Evolutionary conservation across 1,284 basidiomycete genomes (phyloP), one percentile per base, ranked within the genome.

Genomic region (Rhodotorula sp.): DNA sequence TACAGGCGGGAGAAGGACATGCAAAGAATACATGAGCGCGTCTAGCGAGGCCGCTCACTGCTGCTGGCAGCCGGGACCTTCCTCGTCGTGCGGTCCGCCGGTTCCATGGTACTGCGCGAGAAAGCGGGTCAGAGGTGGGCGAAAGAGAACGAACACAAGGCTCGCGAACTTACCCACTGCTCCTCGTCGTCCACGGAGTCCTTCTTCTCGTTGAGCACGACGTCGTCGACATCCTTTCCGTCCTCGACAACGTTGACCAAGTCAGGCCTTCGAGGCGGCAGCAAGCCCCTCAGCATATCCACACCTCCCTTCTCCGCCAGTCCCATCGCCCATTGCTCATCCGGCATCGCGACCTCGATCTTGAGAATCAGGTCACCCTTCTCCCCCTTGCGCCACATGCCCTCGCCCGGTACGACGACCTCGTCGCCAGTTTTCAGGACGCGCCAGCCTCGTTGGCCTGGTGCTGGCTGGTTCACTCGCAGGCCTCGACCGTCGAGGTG

Each of bases 401-500:
- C 93, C 80, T 95, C 92, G 9, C 88, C 88, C 8, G 86, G 84
- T 47, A 95, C 79, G 27, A 89, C 83, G 70, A 93, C 89, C 32
- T 87, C 86, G 70, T 90, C 87, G 22, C 87, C 86, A 15, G 88
- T 85, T 72, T 87, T 86, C 77, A 94, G 86, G 48, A 93, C 86
- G 79, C 90, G 90, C 53, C 89, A 87, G 4, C 86, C 83, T 3
- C 47, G 49, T 32, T 70, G n/a, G 19, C 77, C 68, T 2, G 77
- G 77, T 5, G 63, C 29, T 15, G 88, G 88, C 71, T 86, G 89
- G 2, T 85, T 82, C 22, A 94, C 86, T 57, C 87, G 87, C 63
- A 96, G 84, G 10, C 92, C 92, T 22, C 91, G 87, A 4, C 92
- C 92, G 79, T 97, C 93, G 34, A 97, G 84, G 79, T 97, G 93